Percentiles rank a stretch among this genome's conserved stretches.
These are phyloP conservation scores for Citrullus colocynthis DNA, from an alignment of 306 rosid species.

Conservation along the genomic window DNA sequence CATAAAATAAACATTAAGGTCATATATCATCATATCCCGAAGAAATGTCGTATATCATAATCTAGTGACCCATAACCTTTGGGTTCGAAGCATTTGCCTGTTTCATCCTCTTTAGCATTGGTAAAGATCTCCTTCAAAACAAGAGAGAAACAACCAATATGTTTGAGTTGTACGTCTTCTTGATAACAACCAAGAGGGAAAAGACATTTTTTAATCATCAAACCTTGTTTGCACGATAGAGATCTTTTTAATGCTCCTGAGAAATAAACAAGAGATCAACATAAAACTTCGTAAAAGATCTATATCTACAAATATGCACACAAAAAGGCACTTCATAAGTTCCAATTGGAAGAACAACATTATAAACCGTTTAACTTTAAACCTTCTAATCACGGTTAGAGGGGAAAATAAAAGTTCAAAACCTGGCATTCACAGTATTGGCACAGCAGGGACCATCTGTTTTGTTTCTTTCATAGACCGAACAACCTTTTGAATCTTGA, in stretches of 20 bases:
- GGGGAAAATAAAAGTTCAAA: slow-evolving; percentile 6
- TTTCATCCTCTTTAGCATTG: slow-evolving; percentile 38
- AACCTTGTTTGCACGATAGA: slow-evolving; percentile 42
- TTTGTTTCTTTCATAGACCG: slow-evolving; percentile 25
- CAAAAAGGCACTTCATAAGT: background rate
- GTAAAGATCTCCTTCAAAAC: slow-evolving; percentile 60
- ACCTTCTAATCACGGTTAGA: background rate
- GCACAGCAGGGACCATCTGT: slow-evolving; percentile 26
- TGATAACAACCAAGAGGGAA: background rate
- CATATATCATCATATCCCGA: background rate
- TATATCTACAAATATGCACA: background rate
- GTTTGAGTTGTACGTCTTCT: slow-evolving; percentile 1
- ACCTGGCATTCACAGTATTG: slow-evolving; percentile 44
- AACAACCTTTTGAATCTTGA: slow-evolving; percentile 21
- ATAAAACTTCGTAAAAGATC: background rate
- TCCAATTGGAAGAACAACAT: background rate
- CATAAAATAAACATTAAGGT: background rate
- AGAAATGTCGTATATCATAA: background rate
- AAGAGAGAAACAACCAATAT: slow-evolving; percentile 5
- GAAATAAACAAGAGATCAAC: background rate
- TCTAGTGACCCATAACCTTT: slow-evolving; percentile 26
- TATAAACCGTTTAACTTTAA: background rate
- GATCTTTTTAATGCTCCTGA: slow-evolving; percentile 41
- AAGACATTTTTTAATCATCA: background rate
- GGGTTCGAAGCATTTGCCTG: slow-evolving; percentile 22